Base-by-base conservation (phyloP, 345 rosid species). In the Schrenkiella parvula region DNA sequence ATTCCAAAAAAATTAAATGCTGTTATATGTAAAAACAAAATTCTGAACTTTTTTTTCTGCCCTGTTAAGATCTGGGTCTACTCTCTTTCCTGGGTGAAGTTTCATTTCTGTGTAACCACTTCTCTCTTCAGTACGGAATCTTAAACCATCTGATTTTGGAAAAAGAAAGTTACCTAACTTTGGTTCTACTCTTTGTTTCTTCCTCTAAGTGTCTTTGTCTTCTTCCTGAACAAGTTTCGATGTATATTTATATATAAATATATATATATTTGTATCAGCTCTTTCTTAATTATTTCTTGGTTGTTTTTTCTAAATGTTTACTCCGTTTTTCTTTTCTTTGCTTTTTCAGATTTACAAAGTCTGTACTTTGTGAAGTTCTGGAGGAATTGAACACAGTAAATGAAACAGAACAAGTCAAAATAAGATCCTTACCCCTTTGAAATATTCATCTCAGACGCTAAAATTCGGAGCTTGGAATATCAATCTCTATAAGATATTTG, bases 71-170 rank as follows among this genome's bases (percentile, higher is more conserved):
- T n/a, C n/a, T n/a, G n/a, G n/a, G n/a, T n/a, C n/a, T n/a, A n/a
- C n/a, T 47, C n/a, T 39, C 52, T 7, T 58, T 66, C 48, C 34
- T 48, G 15, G 64, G 64, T 39, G 68, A 39, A 29, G 56, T 17
- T 23, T 53, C 13, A 9, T 54, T 46, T 63, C 46, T n/a, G n/a
- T 54, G 62, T 64, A 53, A 53, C 11, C 62, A 63, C 52, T 53
- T 63, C 38, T 51, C 50, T 53, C 57, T 21, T 35, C 9, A 39
- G 43, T 31, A n/a, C 25, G 2, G 44, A 57, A 65, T 74, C 72
- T 74, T 47, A 57, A 63, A 66, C 60, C 26, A 57, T 66, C 66
- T 73, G 65, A 35, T 46, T 37, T 66, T 66, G 29, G 64, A 3
- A 51, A 71, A 0, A 11, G 9, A 26, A 71, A 31, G 15, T 31